These are phyloP conservation scores for Gnomoniopsis smithogilvyi DNA, from an alignment of 2,329 filamentous ascomycete species.

Conservation along the genomic window DNA sequence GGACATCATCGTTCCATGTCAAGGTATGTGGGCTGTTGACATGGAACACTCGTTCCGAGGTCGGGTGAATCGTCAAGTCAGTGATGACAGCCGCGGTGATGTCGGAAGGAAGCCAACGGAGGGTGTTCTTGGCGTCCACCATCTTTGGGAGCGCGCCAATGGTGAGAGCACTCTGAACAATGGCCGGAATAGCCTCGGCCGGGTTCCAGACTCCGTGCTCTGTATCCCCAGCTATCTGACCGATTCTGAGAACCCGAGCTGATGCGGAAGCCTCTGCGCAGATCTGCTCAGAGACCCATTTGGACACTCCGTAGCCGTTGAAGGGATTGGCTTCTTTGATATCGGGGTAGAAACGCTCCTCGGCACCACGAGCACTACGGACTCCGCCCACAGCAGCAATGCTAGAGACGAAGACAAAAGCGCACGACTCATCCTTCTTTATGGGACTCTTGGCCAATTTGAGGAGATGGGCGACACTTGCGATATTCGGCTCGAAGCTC, in stretches of 20 bases:
- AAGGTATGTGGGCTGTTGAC: not conserved
- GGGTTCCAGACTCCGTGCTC: conserved; percentile 44
- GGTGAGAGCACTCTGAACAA: conserved; percentile 43
- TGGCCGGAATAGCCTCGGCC: conserved; percentile 47
- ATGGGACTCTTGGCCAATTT: not conserved
- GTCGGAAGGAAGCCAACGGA: conserved; percentile 5
- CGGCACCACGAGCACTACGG: not conserved
- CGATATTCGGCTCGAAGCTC: conserved; percentile 14
- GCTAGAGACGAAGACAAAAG: conserved; percentile 11
- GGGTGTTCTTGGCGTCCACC: not conserved
- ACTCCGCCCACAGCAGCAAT: not conserved
- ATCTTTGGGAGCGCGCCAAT: conserved; percentile 40
- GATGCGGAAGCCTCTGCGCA: conserved; percentile 21
- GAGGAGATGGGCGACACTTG: conserved; percentile 9
- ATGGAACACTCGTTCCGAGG: not conserved
- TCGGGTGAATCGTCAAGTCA: not conserved
- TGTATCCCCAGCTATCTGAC: conserved; percentile 47
- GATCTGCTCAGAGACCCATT: conserved; percentile 11
- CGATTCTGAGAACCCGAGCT: conserved; percentile 33
- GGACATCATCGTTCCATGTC: conserved; percentile 47
- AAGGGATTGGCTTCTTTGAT: not conserved
- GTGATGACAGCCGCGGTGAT: not conserved
- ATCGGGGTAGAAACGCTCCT: conserved; percentile 2
- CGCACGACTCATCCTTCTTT: not conserved
- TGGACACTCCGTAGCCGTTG: conserved; percentile 8